phyloP scores from a whole-genome alignment of 2,329 filamentous ascomycete genomes.

The Hirsutella minnesotensis region DNA sequence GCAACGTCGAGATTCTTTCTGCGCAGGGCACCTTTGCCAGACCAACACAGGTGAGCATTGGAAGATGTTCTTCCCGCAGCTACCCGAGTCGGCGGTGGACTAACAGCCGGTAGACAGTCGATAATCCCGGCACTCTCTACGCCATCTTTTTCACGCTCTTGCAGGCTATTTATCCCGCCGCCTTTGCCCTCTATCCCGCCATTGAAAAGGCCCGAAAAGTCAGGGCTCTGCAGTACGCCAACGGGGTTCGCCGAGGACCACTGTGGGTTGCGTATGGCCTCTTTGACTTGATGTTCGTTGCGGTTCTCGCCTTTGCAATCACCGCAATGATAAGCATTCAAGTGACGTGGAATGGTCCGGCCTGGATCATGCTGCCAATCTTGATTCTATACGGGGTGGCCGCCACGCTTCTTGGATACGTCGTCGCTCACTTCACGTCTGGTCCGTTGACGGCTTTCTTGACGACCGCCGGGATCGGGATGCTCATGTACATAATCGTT shows the following conservation, averaged over 20 bases:
- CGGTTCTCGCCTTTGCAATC: conserved; percentile 48
- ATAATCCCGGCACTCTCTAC: too few species aligned
- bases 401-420: conserved; percentile 55
- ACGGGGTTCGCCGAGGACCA: conserved; percentile 65
- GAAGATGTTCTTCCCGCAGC: too few species aligned
- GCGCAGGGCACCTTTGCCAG: too few species aligned
- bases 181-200: conserved; percentile 69
- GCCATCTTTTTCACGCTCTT: conserved; percentile 52
- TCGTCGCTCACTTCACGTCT: conserved; percentile 49
- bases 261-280: conserved; percentile 68
- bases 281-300: conserved; percentile 66
- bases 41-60: too few species aligned
- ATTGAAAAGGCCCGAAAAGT: conserved; percentile 65
- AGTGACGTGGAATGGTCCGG: conserved; percentile 57
- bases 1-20: too few species aligned
- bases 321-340: conserved; percentile 10
- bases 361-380: conserved; percentile 65
- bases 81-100: too few species aligned
- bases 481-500: conserved; percentile 28
- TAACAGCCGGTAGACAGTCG: too few species aligned
- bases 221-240: conserved; percentile 72
- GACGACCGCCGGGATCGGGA: conserved; percentile 43
- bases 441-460: conserved; percentile 63
- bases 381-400: conserved; percentile 68
- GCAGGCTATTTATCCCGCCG: conserved; percentile 53